Base-by-base conservation (phyloP, 352 stramenopile species). In the Phytophthora sansomeana region DNA sequence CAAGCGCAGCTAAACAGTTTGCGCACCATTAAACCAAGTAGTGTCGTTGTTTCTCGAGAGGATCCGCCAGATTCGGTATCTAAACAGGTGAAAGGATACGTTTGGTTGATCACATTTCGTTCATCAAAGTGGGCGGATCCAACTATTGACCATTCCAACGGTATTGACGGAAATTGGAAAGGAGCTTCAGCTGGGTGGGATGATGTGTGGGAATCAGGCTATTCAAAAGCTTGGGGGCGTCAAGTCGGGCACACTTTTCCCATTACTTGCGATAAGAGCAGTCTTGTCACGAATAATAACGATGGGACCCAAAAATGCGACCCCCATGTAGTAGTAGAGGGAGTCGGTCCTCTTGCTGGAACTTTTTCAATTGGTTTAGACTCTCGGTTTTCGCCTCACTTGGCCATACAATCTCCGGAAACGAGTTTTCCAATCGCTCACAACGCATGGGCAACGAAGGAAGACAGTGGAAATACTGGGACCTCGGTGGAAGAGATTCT, bases 171-270 rank as follows among this genome's bases (percentile, higher is more conserved):
- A 8, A 99, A 98, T 60, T 99, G 97, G 95, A 85, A 96, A 57
- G 95, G 96, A 16, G 42, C 80, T 6, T 67, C 80, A 2, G 41
- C 88, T 0, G 77, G 71, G 24, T 97, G 87, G 80, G 83, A 86
- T 35, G 95, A 98, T 55, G 92, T 92, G 17, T 99, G 97, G 97
- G 85, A 89, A 26, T 93, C 91, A 0, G 89, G 90, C 0, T 98
- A 98, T 74, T 98, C 95, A 2, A 98, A 98, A 67, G 93, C 92
- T 5, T 99, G 97, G 97, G 97, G 97, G 0, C 96, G 96, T 14
- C 98, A 99, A 61, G 94, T 98, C 3, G 97, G 97, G 0, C 87
- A 96, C 32, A 81, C 98, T 36, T 72, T 85, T n/a, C 48, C 60
- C 16, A 52, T 94, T 2, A 58, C 65, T 14, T 95, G 87, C 47